phyloP scores from a whole-genome alignment of 768 basidiomycete genomes.

The Boletales sp. region DNA sequence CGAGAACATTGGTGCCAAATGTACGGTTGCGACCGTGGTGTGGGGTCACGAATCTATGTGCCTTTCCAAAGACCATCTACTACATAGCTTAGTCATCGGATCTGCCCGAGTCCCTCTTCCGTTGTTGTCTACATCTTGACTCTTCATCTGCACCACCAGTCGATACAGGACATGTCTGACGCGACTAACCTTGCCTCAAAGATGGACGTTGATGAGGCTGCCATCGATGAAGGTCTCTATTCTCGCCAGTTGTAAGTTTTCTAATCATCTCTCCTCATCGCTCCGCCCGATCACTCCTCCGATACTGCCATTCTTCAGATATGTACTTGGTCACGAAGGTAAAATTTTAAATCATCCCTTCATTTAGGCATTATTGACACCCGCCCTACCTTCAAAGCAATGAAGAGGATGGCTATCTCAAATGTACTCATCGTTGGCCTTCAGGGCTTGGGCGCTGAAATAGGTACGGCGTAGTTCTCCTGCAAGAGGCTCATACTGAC shows the following conservation, averaged over 20 bases:
- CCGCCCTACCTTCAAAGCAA: conserved; percentile 56
- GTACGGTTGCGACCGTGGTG: too few relatives aligned
- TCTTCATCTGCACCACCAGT: conserved; percentile 2
- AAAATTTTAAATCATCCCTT: neutral
- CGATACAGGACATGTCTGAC: conserved; percentile 32
- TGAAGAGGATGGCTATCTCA: conserved; percentile 98
- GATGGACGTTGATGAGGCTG: conserved; percentile 85
- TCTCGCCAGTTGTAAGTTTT: conserved; percentile 83
- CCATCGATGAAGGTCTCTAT: conserved; percentile 92
- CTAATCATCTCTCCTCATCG: conserved; percentile 13
- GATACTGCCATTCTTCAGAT: conserved; percentile 44
- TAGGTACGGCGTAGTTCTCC: conserved; percentile 50
- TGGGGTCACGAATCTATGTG: too few relatives aligned
- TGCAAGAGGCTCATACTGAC: conserved; percentile 10
- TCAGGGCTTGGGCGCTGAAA: conserved; percentile 92
- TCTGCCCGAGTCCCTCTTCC: too few relatives aligned
- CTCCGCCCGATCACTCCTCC: conserved; percentile 11
- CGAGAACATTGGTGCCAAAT: too few relatives aligned
- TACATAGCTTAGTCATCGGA: too few relatives aligned
- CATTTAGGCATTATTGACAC: conserved; percentile 16
- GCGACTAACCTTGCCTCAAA: conserved; percentile 36
- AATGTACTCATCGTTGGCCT: conserved; percentile 93
- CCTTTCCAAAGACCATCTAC: too few relatives aligned
- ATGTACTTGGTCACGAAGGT: conserved; percentile 98
- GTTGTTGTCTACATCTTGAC: conserved; percentile 1